Base-by-base conservation (phyloP, 768 basidiomycete genomes). In the Lentinula sp. region DNA sequence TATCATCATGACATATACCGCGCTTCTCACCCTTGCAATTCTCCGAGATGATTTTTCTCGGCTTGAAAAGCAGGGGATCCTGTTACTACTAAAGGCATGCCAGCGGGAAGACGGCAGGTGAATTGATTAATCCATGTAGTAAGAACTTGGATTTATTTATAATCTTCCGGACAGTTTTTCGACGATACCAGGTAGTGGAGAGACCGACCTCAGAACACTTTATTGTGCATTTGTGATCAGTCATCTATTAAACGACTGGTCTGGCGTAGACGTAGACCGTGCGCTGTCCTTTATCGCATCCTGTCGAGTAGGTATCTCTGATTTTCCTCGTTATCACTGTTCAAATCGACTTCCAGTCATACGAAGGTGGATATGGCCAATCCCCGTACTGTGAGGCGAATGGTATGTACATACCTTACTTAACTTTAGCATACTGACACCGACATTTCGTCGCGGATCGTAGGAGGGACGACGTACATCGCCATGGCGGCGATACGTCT, bases 381-480 rank as follows among this genome's bases (percentile, higher is more conserved):
- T 77, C 82, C 2, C 88, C 93, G 0, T 82, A 79, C 48, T 83
- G 87, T 46, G 96, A 99, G 74, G 88, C 95, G 3, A 87, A 94
- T 72, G 95, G 93, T 91, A 59, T 18, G 77, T 61, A 63, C 12
- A 77, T 61, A 63, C 12, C 1, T 56, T 41, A n/a, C 8, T 20
- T 32, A 32, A 33, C 41, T n/a, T 33, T 9, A 1, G 33, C 23
- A 36, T 13, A 37, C 51, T 58, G n/a, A 23, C 13, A 48, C n/a
- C 49, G 32, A 59, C 12, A 49, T 23, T 18, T 41, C 32, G 41
- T 51, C 20, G 20, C 65, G 28, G 28, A 3, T 28, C 28, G 28
- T 28, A 94, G 95, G 95, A 18, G 96, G 96, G 6, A 91, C 94
- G 16, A 97, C 96, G 1, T 98, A 98, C 72, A 95, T 91, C 65